phyloP scores from a whole-genome alignment of 1,139 yeast species.

The Suhomyces yuchorum region DNA sequence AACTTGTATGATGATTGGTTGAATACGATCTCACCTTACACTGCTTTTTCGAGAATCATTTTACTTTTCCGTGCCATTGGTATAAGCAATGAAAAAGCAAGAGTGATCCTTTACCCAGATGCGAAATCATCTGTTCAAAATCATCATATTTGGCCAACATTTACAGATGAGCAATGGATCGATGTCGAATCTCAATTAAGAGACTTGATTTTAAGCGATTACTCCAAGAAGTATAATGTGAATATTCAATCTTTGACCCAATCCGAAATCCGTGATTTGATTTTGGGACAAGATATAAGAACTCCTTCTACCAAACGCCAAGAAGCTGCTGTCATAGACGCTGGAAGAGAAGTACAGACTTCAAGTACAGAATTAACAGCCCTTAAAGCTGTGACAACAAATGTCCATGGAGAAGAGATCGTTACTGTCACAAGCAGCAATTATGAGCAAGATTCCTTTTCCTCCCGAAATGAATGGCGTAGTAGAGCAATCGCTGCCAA shows the following conservation, averaged over 20 bases:
- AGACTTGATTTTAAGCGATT: constrained; percentile 83
- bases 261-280: constrained; percentile 89
- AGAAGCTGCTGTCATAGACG: constrained; percentile 76
- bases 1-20: constrained; percentile 96
- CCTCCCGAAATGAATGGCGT: constrained; percentile 92
- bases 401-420: constrained; percentile 95
- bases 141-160: constrained; percentile 93
- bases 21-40: constrained; percentile 76
- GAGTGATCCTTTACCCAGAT: constrained; percentile 76
- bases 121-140: constrained; percentile 66
- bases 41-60: constrained; percentile 89
- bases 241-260: constrained; percentile 88
- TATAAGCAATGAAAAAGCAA: constrained; percentile 75
- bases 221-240: constrained; percentile 81
- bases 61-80: constrained; percentile 78
- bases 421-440: constrained; percentile 89
- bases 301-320: constrained; percentile 85
- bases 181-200: constrained; percentile 84
- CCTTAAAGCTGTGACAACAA: constrained; percentile 78
- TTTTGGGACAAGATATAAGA: constrained; percentile 89
- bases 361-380: constrained; percentile 63
- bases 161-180: constrained; percentile 88
- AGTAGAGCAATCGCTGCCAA: constrained; percentile 80
- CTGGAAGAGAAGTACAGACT: constrained; percentile 33
- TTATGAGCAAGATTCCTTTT: constrained; percentile 82